phyloP scores from a whole-genome alignment of 805 yeast genomes.

The Wickerhamomyces bovis region DNA sequence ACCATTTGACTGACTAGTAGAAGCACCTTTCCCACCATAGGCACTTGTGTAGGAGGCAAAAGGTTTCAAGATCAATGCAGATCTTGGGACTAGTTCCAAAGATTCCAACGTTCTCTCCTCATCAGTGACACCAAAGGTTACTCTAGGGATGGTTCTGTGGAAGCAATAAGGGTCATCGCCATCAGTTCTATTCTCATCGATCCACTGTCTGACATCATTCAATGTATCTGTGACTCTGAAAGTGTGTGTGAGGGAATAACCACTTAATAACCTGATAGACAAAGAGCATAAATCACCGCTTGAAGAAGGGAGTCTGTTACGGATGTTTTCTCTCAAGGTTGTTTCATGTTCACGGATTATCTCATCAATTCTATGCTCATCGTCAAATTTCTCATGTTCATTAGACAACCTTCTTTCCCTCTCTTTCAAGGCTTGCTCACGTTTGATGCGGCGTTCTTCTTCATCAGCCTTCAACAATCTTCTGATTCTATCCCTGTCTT shows the following conservation, averaged over 20 bases:
- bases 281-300: conserved; percentile 31
- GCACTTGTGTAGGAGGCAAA: conserved; percentile 28
- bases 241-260: conserved; percentile 46
- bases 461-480: conserved; percentile 47
- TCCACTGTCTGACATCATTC: conserved; percentile 54
- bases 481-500: conserved; percentile 52
- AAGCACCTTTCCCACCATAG: conserved; percentile 21
- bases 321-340: conserved; percentile 17
- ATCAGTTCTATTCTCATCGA: conserved; percentile 46
- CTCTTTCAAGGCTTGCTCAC: conserved; percentile 11
- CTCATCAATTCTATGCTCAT: conserved; percentile 21
- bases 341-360: conserved; percentile 14
- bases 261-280: conserved; percentile 64
- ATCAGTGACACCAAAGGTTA: conserved; percentile 55
- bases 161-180: conserved; percentile 38
- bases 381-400: conserved; percentile 23
- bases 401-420: conserved; percentile 19
- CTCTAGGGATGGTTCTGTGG: conserved; percentile 52
- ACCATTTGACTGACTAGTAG: conserved; percentile 12
- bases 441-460: conserved; percentile 34
- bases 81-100: conserved; percentile 62
- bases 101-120: conserved; percentile 49
- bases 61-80: conserved; percentile 72
- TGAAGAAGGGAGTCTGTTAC: conserved; percentile 7
- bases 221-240: conserved; percentile 44